Evolutionary conservation across 306 rosid genomes (phyloP).

Genomic region (Cucurbita pepo): DNA sequence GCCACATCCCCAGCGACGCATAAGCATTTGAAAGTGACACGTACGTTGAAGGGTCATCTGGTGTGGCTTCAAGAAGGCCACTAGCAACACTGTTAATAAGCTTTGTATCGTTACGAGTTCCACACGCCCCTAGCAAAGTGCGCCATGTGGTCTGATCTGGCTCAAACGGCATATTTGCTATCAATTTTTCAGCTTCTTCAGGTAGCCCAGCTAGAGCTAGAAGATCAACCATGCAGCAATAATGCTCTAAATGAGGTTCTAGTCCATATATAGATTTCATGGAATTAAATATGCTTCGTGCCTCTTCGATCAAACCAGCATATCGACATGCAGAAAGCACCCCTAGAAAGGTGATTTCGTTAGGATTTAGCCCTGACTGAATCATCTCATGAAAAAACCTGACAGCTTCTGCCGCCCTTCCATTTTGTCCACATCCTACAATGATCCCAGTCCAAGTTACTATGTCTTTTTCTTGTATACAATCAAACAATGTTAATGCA

Average conservation of each 20-base stretch:
- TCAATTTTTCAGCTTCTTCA: conserved; percentile 44
- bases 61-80: conserved; percentile 36
- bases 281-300: conserved; percentile 38
- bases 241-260: conserved; percentile 48
- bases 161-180: conserved; percentile 51
- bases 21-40: conserved; percentile 62
- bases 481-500: conserved; percentile 43
- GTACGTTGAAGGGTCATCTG: conserved; percentile 56
- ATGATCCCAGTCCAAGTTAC: conserved; percentile 84
- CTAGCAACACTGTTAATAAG: conserved; percentile 41
- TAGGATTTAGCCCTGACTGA: conserved; percentile 46
- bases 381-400: conserved; percentile 42
- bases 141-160: conserved; percentile 57
- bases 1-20: conserved; percentile 73
- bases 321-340: conserved; percentile 81
- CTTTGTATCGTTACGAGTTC: conserved; percentile 36
- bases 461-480: conserved; percentile 34
- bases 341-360: conserved; percentile 59
- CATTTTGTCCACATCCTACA: conserved; percentile 87
- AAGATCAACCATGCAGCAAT: conserved; percentile 76
- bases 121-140: conserved; percentile 64
- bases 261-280: conserved; percentile 39
- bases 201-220: conserved; percentile 54
- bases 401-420: conserved; percentile 56
- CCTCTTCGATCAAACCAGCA: conserved; percentile 63